These are phyloP conservation scores for Gossypium trilobum DNA, from an alignment of 441 rosid species.

Conservation along the genomic window DNA sequence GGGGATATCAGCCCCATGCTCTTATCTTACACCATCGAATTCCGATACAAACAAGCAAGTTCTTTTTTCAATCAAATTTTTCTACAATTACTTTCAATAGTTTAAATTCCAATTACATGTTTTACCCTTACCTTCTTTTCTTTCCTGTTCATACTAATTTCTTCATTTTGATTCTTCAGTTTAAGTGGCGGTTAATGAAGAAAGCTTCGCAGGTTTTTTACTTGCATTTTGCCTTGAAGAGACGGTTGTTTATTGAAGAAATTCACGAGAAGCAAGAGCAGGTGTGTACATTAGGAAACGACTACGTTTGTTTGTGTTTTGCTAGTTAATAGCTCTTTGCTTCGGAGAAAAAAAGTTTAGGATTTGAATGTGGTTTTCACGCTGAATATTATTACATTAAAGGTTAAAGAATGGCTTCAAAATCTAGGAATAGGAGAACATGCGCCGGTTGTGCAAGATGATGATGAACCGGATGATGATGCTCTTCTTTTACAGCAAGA, in stretches of 20 bases:
- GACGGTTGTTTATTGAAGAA: slow-evolving; percentile 82
- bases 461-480: slow-evolving; percentile 81
- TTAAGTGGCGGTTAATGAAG: slow-evolving; percentile 83
- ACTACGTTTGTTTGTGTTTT: not conserved
- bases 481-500: slow-evolving; percentile 59
- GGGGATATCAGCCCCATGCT: slow-evolving; percentile 83
- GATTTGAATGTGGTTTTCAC: slow-evolving; percentile 42
- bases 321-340: slow-evolving; percentile 3
- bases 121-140: not conserved
- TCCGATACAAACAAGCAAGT: slow-evolving; percentile 79
- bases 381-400: slow-evolving; percentile 43
- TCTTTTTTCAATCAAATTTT: not conserved
- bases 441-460: slow-evolving; percentile 59
- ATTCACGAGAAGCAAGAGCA: slow-evolving; percentile 98
- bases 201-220: slow-evolving; percentile 87
- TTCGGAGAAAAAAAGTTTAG: slow-evolving; percentile 28
- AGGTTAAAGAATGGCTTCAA: slow-evolving; percentile 99
- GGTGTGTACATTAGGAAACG: slow-evolving; percentile 35
- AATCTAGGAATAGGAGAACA: slow-evolving; percentile 98
- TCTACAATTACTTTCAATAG: not conserved
- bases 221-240: slow-evolving; percentile 89
- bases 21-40: slow-evolving; percentile 73
- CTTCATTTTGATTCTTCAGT: slow-evolving; percentile 35
- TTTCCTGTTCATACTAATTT: not conserved
- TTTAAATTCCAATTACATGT: not conserved